phyloP scores from a whole-genome alignment of 2,329 filamentous ascomycete species.

The Rhynchosporium secalis region DNA sequence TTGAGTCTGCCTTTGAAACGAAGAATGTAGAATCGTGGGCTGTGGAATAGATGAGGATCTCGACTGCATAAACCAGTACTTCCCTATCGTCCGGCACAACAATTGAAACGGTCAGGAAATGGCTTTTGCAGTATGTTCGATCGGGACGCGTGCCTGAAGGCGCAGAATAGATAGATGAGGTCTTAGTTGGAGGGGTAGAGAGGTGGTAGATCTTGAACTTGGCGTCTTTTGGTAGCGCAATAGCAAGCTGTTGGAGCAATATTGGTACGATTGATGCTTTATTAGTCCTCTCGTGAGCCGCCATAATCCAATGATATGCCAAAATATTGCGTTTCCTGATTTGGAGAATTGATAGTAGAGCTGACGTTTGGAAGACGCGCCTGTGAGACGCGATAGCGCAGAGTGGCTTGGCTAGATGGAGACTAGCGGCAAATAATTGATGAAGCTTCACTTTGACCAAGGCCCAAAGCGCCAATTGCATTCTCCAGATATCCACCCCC shows the following conservation, averaged over 20 bases:
- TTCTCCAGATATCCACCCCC: slow-evolving; percentile 8
- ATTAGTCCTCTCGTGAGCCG: slow-evolving; percentile 30
- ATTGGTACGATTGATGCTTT: slow-evolving; percentile 30
- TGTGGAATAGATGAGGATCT: slow-evolving; percentile 85
- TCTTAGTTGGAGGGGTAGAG: slow-evolving; percentile 77
- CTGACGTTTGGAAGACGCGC: slow-evolving; percentile 8
- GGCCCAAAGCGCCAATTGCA: not conserved
- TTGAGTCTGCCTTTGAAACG: slow-evolving; percentile 95
- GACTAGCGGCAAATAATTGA: slow-evolving; percentile 31
- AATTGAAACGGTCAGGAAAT: slow-evolving; percentile 67
- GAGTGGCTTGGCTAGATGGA: slow-evolving; percentile 10
- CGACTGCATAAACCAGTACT: slow-evolving; percentile 78
- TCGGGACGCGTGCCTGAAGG: slow-evolving; percentile 71
- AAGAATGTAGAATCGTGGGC: slow-evolving; percentile 82
- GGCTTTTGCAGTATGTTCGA: slow-evolving; percentile 81
- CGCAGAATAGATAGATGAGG: slow-evolving; percentile 75
- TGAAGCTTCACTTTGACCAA: slow-evolving; percentile 10
- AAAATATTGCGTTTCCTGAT: slow-evolving; percentile 28
- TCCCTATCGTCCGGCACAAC: slow-evolving; percentile 31
- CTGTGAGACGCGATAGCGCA: slow-evolving; percentile 24
- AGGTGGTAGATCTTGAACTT: slow-evolving; percentile 78
- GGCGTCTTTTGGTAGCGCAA: slow-evolving; percentile 52
- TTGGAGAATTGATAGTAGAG: slow-evolving; percentile 12
- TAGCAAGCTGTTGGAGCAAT: slow-evolving; percentile 36
- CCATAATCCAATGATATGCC: slow-evolving; percentile 37